Conservation (phyloP, 2,329 filamentous ascomycete genomes). For the Trichoderma atroviride region DNA sequence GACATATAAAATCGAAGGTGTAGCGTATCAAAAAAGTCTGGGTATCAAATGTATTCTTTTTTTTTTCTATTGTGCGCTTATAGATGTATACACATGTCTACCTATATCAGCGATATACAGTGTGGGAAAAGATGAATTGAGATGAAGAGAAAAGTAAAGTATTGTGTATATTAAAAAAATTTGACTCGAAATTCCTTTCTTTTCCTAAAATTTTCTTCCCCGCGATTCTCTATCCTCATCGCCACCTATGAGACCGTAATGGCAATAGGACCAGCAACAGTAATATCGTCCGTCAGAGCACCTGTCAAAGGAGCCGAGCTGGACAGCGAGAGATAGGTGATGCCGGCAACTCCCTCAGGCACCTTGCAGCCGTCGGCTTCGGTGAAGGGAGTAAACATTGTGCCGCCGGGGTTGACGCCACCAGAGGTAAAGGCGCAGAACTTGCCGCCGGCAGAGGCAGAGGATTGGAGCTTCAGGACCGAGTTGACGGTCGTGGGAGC, state of each 20-base stretch:
- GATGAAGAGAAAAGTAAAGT: slow-evolving; percentile 5
- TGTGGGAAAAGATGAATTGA: background rate
- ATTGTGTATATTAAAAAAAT: slow-evolving; percentile 14
- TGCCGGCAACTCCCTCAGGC: slow-evolving; percentile 63
- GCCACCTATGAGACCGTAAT: slow-evolving; percentile 45
- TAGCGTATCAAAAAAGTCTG: background rate
- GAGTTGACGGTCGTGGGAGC: slow-evolving; percentile 41
- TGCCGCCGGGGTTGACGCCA: slow-evolving; percentile 57
- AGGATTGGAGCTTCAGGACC: slow-evolving; percentile 48
- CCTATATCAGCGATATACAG: background rate
- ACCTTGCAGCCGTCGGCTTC: slow-evolving; percentile 58
- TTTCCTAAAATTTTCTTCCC: background rate
- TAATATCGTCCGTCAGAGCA: slow-evolving; percentile 62
- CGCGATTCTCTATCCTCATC: background rate
- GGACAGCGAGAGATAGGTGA: slow-evolving; percentile 69
- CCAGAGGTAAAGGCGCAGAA: slow-evolving; percentile 71
- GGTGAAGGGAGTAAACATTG: slow-evolving; percentile 61
- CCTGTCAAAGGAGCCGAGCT: slow-evolving; percentile 54
- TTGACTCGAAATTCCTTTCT: slow-evolving; percentile 10
- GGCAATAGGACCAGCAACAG: slow-evolving; percentile 66
- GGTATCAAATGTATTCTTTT: background rate
- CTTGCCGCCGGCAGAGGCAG: slow-evolving; percentile 53
- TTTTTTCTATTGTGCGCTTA: background rate
- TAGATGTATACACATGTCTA: background rate
- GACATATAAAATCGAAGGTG: background rate